Base-by-base conservation (phyloP, 192 early-diverging fungal genomes). In the Rhizophagus prolifer region DNA sequence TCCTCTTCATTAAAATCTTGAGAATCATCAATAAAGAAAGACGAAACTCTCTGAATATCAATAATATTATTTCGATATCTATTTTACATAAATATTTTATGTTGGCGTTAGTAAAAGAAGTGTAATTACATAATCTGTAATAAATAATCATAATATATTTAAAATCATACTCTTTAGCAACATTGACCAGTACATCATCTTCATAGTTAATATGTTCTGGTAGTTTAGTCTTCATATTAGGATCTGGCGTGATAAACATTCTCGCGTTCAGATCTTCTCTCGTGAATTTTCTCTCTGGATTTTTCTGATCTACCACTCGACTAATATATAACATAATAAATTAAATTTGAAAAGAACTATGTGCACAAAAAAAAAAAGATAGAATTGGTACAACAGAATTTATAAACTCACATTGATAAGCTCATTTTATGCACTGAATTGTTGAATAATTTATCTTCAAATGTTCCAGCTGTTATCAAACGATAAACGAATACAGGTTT, bases 371-470 rank as follows among this genome's bases (percentile, higher is more conserved):
- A 38, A 38, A 7, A 38, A 38, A 38, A 5, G 36, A 38, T 38
- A 38, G 36, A 38, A 38, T 38, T 9, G 7, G 7, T 38, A 38
- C 3, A 31, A 31, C 3, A 31, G 1, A 2, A 3, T 3, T 12
- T 30, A 5, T 30, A 25, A 28, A 54, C 65, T 0, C 25, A 67
- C 65, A 67, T n/a, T 13, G 93, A 82, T 68, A 95, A 81, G 19
- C 87, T 85, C 9, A 90, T 78, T 72, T 96, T 96, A 79, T 92
- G 90, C 3, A 93, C 79, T 77, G 92, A 92, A 71, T 87, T 91
- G 46, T 83, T 83, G 59, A 89, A 90, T 25, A 95, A 71, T 19
- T 79, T 78, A 25, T 89, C 82, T 78, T 93, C 92, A 78, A 87
- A 88, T 0, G 92, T 90, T 14, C 84, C 86, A 26, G 77, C 70